phyloP scores from a whole-genome alignment of 805 yeast genomes.

The Starmerella khaoyaiensis region DNA sequence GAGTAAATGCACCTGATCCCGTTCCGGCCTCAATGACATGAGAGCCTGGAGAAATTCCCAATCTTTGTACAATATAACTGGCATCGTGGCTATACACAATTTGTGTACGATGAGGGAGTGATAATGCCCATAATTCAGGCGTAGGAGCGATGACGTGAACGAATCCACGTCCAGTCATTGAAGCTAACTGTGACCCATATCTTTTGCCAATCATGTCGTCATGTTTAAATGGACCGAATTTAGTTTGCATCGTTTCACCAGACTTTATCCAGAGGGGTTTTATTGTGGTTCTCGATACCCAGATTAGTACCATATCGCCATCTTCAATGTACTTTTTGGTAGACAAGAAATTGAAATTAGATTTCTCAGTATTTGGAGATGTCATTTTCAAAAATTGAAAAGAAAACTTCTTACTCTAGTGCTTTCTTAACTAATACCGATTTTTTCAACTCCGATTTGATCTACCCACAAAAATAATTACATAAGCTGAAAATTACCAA shows the following conservation, averaged over 20 bases:
- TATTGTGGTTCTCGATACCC: constrained; percentile 66
- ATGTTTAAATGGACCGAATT: constrained; percentile 86
- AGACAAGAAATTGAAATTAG: constrained; percentile 7
- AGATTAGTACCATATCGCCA: constrained; percentile 77
- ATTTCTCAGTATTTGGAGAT: background rate
- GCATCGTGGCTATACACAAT: constrained; percentile 95
- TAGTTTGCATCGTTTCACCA: constrained; percentile 59
- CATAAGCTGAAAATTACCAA: constrained; percentile 14
- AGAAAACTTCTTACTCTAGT: background rate
- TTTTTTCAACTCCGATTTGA: background rate
- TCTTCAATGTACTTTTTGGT: constrained; percentile 55
- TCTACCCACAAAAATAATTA: constrained; percentile 10
- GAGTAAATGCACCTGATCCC: constrained; percentile 92
- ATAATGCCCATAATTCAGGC: constrained; percentile 92
- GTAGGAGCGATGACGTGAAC: constrained; percentile 81
- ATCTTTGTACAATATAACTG: constrained; percentile 72
- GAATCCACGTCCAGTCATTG: constrained; percentile 56
- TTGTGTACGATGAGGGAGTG: constrained; percentile 94
- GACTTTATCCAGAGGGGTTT: constrained; percentile 55
- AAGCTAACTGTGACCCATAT: constrained; percentile 75
- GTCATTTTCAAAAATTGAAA: background rate
- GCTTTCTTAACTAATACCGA: background rate
- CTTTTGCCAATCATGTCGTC: constrained; percentile 62
- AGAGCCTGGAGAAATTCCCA: constrained; percentile 60
- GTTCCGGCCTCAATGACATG: constrained; percentile 94